These are phyloP conservation scores for Elaeis oleifera DNA, from an alignment of 202 grass and related monocot species.

Conservation along the genomic window DNA sequence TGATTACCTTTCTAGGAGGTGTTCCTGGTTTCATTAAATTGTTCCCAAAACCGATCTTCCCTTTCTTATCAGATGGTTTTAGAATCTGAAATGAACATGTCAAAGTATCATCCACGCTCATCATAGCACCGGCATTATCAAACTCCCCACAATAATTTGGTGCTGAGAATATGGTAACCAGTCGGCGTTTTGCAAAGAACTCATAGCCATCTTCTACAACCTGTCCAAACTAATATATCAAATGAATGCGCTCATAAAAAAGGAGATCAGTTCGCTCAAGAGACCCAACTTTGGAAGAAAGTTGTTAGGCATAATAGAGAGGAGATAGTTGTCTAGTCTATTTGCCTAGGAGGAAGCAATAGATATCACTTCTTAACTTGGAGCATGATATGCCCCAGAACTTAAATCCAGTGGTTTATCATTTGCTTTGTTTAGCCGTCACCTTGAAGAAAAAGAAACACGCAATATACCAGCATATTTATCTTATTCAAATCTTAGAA, in stretches of 20 bases:
- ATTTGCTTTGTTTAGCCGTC: no score
- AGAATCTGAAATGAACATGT: slow-evolving; percentile 6
- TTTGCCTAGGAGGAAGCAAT: no score
- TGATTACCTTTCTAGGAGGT: slow-evolving; percentile 7
- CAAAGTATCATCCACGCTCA: slow-evolving; percentile 10
- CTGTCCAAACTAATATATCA: background rate
- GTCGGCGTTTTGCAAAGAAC: slow-evolving; percentile 8
- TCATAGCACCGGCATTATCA: slow-evolving; percentile 10
- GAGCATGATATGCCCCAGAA: no score
- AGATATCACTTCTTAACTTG: no score
- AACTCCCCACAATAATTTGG: slow-evolving; percentile 12
- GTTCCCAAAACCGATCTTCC: background rate
- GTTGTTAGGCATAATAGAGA: no score
- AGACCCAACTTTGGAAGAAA: no score
- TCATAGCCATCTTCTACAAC: slow-evolving; percentile 15
- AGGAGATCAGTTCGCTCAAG: background rate
- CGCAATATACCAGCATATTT: no score
- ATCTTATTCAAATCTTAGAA: no score
- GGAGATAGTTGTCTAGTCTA: no score
- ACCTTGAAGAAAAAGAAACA: no score
- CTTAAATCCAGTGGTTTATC: no score
- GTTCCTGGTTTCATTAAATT: slow-evolving; percentile 8
- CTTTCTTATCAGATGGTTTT: slow-evolving; percentile 12
- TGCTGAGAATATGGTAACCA: slow-evolving; percentile 5
- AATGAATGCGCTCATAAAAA: background rate